Evolutionary conservation across 257 asterid species (phyloP).

Genomic region (Handroanthus guayacan): DNA sequence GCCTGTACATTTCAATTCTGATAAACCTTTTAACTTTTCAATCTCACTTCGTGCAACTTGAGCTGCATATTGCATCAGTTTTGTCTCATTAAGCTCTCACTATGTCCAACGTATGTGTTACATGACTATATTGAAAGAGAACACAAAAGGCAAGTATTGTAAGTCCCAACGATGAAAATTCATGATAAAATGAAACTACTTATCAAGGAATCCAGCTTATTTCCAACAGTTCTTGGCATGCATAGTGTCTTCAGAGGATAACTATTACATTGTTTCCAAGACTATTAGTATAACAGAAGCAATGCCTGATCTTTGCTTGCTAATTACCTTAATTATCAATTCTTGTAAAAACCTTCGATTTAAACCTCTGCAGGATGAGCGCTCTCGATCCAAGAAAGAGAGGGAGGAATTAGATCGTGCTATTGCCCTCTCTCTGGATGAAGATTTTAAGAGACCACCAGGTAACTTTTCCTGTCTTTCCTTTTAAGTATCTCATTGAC

Average conservation of each 20-base stretch:
- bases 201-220: neutral
- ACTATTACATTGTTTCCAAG: neutral
- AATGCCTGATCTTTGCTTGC: neutral
- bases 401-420: constrained; percentile 90
- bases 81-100: neutral
- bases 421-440: constrained; percentile 79
- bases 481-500: constrained; percentile 10
- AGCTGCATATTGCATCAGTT: neutral
- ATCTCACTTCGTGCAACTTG: neutral
- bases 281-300: neutral
- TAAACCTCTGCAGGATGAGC: constrained; percentile 72
- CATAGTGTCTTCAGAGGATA: neutral
- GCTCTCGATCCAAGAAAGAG: constrained; percentile 61
- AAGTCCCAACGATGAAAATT: constrained; percentile 1
- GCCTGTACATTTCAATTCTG: no score
- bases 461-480: constrained; percentile 19
- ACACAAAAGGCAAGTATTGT: neutral
- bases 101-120: neutral
- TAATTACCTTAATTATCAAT: neutral
- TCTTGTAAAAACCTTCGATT: neutral
- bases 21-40: neutral
- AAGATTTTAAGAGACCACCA: constrained; percentile 76
- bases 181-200: neutral
- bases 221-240: neutral
- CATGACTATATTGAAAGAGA: neutral